Evolutionary conservation across 306 rosid species (phyloP).

Genomic region (Abrus pulchellus): DNA sequence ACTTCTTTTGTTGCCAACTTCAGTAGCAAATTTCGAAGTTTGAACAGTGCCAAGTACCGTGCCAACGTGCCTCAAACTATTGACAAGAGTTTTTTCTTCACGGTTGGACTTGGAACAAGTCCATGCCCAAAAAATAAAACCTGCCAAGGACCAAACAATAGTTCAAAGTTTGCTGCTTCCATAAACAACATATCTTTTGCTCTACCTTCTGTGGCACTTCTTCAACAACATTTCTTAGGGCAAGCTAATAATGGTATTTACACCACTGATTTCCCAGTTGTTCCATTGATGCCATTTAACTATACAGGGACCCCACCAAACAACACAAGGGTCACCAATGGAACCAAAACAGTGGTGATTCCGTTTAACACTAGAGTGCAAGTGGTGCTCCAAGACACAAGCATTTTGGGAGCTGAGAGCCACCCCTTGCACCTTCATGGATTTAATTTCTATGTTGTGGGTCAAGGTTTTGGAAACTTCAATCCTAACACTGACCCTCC

Average conservation of each 20-base stretch:
- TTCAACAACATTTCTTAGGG: slow-evolving; percentile 65
- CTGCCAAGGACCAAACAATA: slow-evolving; percentile 78
- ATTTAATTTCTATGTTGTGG: slow-evolving; percentile 68
- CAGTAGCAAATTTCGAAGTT: slow-evolving; percentile 55
- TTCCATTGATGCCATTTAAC: slow-evolving; percentile 55
- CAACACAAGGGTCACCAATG: slow-evolving; percentile 57
- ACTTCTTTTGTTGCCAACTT: slow-evolving; percentile 68
- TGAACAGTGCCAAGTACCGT: slow-evolving; percentile 65
- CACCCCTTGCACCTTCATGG: slow-evolving; percentile 91
- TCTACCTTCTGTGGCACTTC: slow-evolving; percentile 68
- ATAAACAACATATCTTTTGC: slow-evolving; percentile 68
- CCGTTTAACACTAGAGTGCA: slow-evolving; percentile 53
- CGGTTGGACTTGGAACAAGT: slow-evolving; percentile 66
- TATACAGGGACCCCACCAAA: slow-evolving; percentile 69
- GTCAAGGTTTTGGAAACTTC: slow-evolving; percentile 80
- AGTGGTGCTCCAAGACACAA: slow-evolving; percentile 70
- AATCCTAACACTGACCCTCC: slow-evolving; percentile 58
- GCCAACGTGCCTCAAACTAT: slow-evolving; percentile 68
- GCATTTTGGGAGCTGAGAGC: slow-evolving; percentile 78
- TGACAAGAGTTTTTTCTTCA: slow-evolving; percentile 66
- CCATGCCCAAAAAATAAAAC: slow-evolving; percentile 76
- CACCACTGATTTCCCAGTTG: slow-evolving; percentile 65
- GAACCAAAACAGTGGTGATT: slow-evolving; percentile 61
- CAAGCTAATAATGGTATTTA: slow-evolving; percentile 45
- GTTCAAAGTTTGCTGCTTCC: slow-evolving; percentile 69